These are phyloP conservation scores for Blastocystis sp. DNA, from an alignment of 352 stramenopile genomes.

Conservation along the genomic window DNA sequence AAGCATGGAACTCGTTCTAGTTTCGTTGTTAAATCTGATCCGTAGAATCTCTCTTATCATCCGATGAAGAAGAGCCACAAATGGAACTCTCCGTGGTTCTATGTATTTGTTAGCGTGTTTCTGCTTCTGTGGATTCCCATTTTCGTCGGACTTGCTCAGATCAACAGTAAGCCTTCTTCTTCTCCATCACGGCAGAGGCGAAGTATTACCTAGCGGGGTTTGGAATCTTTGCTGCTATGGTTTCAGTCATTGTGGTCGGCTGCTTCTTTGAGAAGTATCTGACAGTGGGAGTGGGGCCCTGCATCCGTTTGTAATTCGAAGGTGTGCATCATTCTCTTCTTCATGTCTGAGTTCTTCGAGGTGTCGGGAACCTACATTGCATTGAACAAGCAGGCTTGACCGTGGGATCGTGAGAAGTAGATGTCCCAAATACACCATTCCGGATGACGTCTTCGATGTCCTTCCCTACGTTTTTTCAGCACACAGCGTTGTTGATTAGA, in stretches of 20 bases:
- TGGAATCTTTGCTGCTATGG: background rate
- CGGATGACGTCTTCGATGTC: constrained; percentile 8
- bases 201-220: background rate
- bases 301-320: background rate
- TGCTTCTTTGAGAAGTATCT: background rate
- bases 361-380: background rate
- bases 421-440: background rate
- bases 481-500: background rate
- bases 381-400: background rate
- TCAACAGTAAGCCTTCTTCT: background rate
- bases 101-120: background rate
- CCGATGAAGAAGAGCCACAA: background rate
- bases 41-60: too few relatives aligned
- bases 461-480: constrained; percentile 1
- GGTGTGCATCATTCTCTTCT: background rate
- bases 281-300: background rate
- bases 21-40: too few relatives aligned
- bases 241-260: background rate
- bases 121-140: background rate
- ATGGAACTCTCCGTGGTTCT: background rate
- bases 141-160: background rate
- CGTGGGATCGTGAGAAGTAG: background rate
- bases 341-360: constrained; percentile 15
- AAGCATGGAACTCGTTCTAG: background rate
- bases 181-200: background rate